Evolutionary conservation across 139 green algal species (phyloP).

Genomic region (Pleodorina starrii): DNA sequence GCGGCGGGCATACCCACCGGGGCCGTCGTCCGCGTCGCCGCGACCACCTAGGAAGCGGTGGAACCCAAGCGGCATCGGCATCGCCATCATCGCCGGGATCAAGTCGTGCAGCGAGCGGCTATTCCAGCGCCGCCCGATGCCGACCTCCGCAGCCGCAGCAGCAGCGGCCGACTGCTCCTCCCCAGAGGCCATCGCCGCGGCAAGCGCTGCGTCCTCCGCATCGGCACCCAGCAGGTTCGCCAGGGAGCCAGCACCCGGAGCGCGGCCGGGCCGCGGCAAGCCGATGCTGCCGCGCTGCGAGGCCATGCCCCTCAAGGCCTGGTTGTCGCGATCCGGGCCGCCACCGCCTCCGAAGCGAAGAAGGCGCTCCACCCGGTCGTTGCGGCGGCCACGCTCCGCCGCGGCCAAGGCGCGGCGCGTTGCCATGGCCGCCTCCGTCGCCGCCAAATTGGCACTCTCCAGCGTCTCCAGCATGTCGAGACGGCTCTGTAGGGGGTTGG

Average conservation of each 20-base stretch:
- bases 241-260: neutral
- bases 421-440: neutral
- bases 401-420: neutral
- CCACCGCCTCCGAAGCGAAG: neutral
- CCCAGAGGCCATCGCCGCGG: neutral
- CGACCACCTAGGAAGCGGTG: neutral
- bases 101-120: slow-evolving; percentile 20
- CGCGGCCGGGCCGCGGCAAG: neutral
- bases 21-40: neutral
- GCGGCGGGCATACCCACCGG: neutral
- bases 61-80: neutral
- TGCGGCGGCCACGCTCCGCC: neutral
- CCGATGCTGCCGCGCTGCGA: too few relatives aligned
- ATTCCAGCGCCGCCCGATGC: neutral
- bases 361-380: neutral
- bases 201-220: neutral
- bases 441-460: neutral
- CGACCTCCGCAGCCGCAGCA: neutral
- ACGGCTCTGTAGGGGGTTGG: slow-evolving; percentile 8
- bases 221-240: neutral
- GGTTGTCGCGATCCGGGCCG: too few relatives aligned
- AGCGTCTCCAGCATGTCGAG: slow-evolving; percentile 35
- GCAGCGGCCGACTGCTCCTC: neutral
- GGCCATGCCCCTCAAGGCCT: too few relatives aligned
- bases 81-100: neutral